Evolutionary conservation across 1,139 yeast genomes (phyloP).

Genomic region (Yamadazyma diddensiae): DNA sequence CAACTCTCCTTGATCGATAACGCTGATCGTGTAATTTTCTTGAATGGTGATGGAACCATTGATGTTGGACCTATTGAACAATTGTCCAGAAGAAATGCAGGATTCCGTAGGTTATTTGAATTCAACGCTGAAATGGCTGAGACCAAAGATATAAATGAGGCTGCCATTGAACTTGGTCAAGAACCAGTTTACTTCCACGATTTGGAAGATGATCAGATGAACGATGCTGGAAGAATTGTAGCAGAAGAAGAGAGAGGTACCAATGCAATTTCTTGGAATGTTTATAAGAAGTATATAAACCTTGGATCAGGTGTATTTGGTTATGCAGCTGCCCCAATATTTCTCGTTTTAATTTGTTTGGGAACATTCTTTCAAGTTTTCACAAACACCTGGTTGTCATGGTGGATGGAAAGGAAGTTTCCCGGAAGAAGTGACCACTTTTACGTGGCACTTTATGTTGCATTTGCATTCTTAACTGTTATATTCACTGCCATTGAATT

Average conservation of each 20-base stretch:
- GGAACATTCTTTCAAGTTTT: constrained; percentile 36
- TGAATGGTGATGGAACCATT: constrained; percentile 31
- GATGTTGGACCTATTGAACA: constrained; percentile 30
- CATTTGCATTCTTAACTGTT: constrained; percentile 40
- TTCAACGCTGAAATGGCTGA: constrained; percentile 21
- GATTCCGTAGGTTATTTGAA: constrained; percentile 28
- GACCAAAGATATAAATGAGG: constrained; percentile 16
- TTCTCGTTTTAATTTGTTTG: constrained; percentile 38
- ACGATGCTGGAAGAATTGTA: constrained; percentile 25
- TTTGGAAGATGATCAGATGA: constrained; percentile 2
- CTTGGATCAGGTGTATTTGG: constrained; percentile 42
- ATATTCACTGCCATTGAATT: constrained; percentile 51
- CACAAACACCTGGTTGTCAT: constrained; percentile 42
- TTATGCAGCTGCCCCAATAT: constrained; percentile 27
- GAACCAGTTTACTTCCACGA: constrained; percentile 2
- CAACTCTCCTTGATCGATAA: constrained; percentile 42
- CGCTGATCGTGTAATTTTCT: constrained; percentile 39
- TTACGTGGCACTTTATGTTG: constrained; percentile 33
- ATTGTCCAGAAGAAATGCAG: constrained; percentile 21
- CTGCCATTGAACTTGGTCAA: constrained; percentile 1
- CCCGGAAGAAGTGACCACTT: constrained; percentile 20
- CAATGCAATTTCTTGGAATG: constrained; percentile 38
- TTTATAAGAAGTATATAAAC: constrained; percentile 32
- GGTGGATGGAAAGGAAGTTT: constrained; percentile 32
- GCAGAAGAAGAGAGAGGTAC: constrained; percentile 39